A percentile compares a stretch with the other conserved stretches of the same genome.
These are phyloP conservation scores for Fusarium sp. DNA, from an alignment of 2,329 filamentous ascomycete species.

Conservation along the genomic window DNA sequence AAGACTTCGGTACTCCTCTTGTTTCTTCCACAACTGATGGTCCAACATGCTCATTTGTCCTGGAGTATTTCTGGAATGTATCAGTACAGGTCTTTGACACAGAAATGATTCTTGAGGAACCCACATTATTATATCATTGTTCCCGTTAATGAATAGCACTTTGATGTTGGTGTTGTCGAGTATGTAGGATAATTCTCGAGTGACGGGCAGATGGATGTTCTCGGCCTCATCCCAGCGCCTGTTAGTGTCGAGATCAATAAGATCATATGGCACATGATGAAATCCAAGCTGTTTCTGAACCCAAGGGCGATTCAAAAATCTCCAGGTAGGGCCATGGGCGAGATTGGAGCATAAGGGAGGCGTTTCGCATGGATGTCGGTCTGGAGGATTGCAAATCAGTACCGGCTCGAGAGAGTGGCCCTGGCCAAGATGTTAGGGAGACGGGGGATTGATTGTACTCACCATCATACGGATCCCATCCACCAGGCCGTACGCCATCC, in stretches of 20 bases:
- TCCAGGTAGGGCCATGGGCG: constrained; percentile 27
- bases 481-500: constrained; percentile 11
- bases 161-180: constrained; percentile 17
- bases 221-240: constrained; percentile 22
- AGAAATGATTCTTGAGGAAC: fast-evolving
- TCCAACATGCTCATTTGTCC: constrained; percentile 36
- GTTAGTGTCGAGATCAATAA: constrained; percentile 21
- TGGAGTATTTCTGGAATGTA: constrained; percentile 15
- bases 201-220: constrained; percentile 30
- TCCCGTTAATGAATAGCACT: constrained; percentile 26
- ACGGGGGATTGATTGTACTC: too few species aligned
- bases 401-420: too few species aligned
- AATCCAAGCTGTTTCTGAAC: constrained; percentile 33
- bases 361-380: constrained; percentile 19
- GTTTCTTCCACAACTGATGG: constrained; percentile 16
- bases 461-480: constrained; percentile 38
- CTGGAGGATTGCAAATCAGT: not conserved
- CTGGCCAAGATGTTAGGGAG: too few species aligned
- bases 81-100: not conserved
- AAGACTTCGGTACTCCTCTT: not conserved
- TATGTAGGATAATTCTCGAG: constrained; percentile 22
- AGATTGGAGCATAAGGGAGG: constrained; percentile 29
- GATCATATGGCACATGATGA: constrained; percentile 1
- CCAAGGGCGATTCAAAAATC: constrained; percentile 24
- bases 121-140: constrained; percentile 33